Evolutionary conservation across 257 asterid genomes (phyloP), one percentile per base, ranked within the genome.

Genomic region (Gardenia jasminoides): DNA sequence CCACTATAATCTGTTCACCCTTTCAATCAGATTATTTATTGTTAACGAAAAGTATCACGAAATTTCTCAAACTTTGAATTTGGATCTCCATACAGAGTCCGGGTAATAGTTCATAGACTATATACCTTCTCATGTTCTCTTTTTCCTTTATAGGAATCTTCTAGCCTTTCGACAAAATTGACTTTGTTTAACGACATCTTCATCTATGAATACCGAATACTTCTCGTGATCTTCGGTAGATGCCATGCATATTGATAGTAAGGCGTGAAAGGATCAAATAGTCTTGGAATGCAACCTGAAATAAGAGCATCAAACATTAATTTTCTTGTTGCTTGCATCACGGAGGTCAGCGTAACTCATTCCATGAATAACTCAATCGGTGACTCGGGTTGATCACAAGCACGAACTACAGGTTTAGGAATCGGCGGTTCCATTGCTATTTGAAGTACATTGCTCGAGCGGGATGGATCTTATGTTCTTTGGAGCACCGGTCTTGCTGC

Each of bases 191-290:
- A 89, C 90, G 71, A 86, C 90, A 61, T 87, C 91, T 75, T 86
- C 77, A 52, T 91, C 91, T n/a, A 89, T 79, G 70, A 85, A 89
- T 0, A 89, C 88, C 0, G 97, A 91, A 76, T 89, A 88, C 39
- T 84, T 92, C 6, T 79, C 81, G 22, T 81, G 79, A 33, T 87
- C 90, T 82, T 87, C 82, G 93, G 96, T 46, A 92, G 85, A 87
- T 91, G 93, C 97, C 96, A 92, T 8, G 96, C 87, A 65, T 91
- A 88, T 79, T 92, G 94, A 85, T 91, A 91, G 82, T 91, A 89
- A 41, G 88, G 91, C 8, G 96, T 89, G 46, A 89, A 79, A 26
- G 92, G 93, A 73, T 89, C 86, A 20, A 93, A 91, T 28, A 93
- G 41, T 59, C 91, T 93, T 0, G 94, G 94, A 43, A 90, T 91